Conservation (phyloP, 2,329 filamentous ascomycete genomes). For the Aspergillus sp. region DNA sequence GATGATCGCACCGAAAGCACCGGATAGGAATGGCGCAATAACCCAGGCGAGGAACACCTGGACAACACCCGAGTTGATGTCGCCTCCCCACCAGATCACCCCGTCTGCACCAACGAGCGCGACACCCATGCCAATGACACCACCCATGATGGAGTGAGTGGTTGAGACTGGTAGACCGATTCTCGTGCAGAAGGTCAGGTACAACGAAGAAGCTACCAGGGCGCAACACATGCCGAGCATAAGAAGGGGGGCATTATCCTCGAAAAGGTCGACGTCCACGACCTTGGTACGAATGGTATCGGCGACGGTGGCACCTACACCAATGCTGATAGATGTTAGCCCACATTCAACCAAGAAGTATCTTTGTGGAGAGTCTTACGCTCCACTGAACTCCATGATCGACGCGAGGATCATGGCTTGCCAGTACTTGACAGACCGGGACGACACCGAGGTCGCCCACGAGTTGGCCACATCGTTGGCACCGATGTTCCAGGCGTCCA, state of each 20-base stretch:
- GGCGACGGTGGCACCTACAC: slow-evolving; percentile 15
- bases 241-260: slow-evolving; percentile 9
- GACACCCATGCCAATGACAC: slow-evolving; percentile 19
- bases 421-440: slow-evolving; percentile 18
- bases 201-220: slow-evolving; percentile 12
- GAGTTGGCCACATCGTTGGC: slow-evolving; percentile 23
- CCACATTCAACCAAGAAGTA: not conserved
- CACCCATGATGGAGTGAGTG: slow-evolving; percentile 20
- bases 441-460: slow-evolving; percentile 19
- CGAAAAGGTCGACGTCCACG: slow-evolving; percentile 11
- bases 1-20: slow-evolving; percentile 14
- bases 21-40: slow-evolving; percentile 17
- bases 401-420: slow-evolving; percentile 18
- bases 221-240: slow-evolving; percentile 21
- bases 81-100: slow-evolving; percentile 17
- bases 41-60: slow-evolving; percentile 22
- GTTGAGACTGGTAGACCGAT: slow-evolving; percentile 18
- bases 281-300: slow-evolving; percentile 20
- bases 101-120: slow-evolving; percentile 13
- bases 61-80: slow-evolving; percentile 19
- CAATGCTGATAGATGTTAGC: slow-evolving; percentile 10
- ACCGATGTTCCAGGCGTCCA: slow-evolving; percentile 20
- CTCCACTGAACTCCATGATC: slow-evolving; percentile 19
- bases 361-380: not conserved
- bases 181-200: slow-evolving; percentile 15